phyloP scores from a whole-genome alignment of 345 rosid species.

The Moringa oleifera region DNA sequence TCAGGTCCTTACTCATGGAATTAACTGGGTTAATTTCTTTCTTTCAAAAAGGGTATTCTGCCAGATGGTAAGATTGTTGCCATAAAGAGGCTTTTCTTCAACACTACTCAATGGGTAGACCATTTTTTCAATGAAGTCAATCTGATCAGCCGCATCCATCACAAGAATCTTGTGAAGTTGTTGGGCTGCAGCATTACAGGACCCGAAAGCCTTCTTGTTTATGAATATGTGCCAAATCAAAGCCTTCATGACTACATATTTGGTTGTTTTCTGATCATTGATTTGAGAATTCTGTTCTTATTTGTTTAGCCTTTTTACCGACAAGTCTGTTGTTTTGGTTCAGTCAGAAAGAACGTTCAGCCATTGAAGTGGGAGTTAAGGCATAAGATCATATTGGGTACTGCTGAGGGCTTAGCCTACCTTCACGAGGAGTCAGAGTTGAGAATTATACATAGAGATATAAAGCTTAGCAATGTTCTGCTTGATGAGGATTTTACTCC shows the following conservation, averaged over 20 bases:
- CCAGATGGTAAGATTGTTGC: constrained; percentile 66
- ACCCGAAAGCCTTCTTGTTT: constrained; percentile 85
- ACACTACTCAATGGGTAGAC: constrained; percentile 93
- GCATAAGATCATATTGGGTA: constrained; percentile 53
- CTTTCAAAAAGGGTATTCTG: constrained; percentile 50
- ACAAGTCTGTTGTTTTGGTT: constrained; percentile 11
- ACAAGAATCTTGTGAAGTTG: constrained; percentile 77
- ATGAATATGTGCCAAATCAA: constrained; percentile 73
- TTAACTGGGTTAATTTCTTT: not conserved
- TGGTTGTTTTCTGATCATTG: constrained; percentile 29
- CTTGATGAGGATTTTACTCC: constrained; percentile 64
- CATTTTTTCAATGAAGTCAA: constrained; percentile 95
- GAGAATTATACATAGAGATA: constrained; percentile 88
- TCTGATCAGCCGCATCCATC: constrained; percentile 64
- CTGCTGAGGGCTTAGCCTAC: constrained; percentile 76
- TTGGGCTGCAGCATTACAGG: constrained; percentile 89
- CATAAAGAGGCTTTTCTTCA: constrained; percentile 78
- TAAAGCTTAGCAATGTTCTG: constrained; percentile 70
- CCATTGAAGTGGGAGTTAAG: constrained; percentile 56
- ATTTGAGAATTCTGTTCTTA: not conserved
- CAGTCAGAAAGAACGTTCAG: constrained; percentile 40
- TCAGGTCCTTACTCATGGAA: constrained; percentile 1
- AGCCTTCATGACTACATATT: constrained; percentile 65
- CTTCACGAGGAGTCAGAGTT: constrained; percentile 72
- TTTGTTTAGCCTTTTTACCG: not conserved